Evolutionary conservation across 176 grass and related monocot species (phyloP).

Genomic region (Zea luxurians): DNA sequence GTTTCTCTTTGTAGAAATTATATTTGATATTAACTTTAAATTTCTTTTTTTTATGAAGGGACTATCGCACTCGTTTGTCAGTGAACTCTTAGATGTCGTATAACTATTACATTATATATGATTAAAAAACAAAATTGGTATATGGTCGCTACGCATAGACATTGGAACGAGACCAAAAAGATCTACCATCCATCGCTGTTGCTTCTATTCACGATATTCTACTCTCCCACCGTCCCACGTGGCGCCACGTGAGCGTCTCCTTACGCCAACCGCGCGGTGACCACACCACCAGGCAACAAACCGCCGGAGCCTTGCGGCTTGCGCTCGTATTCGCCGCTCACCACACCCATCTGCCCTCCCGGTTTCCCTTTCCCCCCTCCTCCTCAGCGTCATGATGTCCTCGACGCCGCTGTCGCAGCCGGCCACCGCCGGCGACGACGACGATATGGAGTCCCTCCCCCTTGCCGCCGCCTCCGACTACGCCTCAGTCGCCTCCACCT

Average conservation of each 20-base stretch:
- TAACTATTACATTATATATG: no score
- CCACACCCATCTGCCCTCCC: neutral
- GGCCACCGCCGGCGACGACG: slow-evolving; percentile 6
- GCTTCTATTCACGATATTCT: neutral
- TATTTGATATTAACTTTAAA: slow-evolving; percentile 6
- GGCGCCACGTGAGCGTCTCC: slow-evolving; percentile 13
- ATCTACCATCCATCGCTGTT: neutral
- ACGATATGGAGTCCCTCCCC: slow-evolving; percentile 66
- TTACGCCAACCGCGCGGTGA: slow-evolving; percentile 30
- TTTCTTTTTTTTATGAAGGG: no score
- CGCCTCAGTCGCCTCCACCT: slow-evolving; percentile 46
- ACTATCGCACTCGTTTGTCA: no score
- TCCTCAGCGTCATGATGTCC: slow-evolving; percentile 32
- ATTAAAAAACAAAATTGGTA: no score
- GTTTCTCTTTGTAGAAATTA: neutral
- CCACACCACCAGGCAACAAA: slow-evolving; percentile 2
- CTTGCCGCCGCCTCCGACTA: slow-evolving; percentile 54
- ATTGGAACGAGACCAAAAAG: neutral
- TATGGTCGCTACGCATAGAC: no score
- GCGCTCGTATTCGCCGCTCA: neutral
- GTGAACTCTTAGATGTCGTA: no score
- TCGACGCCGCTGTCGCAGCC: slow-evolving; percentile 3
- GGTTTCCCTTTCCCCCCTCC: neutral
- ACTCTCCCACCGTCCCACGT: neutral
- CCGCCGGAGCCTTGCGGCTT: neutral